Evolutionary conservation across 2,329 filamentous ascomycete genomes (phyloP).

Genomic region (Penicillium sp.): DNA sequence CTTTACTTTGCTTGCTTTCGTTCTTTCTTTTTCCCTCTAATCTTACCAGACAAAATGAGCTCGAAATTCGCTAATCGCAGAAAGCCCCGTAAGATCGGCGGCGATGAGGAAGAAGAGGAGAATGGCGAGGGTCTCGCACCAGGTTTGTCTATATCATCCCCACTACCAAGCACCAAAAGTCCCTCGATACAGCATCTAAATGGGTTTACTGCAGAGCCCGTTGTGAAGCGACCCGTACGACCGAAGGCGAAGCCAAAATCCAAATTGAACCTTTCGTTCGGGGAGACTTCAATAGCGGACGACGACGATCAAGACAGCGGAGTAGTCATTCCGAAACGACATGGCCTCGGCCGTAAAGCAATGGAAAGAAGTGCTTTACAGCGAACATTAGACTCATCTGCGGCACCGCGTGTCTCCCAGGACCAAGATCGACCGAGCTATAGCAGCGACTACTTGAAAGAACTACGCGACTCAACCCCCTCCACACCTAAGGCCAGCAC

Average conservation of each 20-base stretch:
- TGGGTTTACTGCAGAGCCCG: constrained; percentile 36
- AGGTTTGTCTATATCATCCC: constrained; percentile 45
- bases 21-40: not conserved
- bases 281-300: constrained; percentile 60
- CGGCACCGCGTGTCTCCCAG: constrained; percentile 58
- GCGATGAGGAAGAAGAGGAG: constrained; percentile 69
- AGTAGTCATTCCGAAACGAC: constrained; percentile 62
- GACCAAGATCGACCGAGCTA: constrained; percentile 78
- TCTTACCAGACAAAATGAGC: constrained; percentile 51
- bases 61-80: constrained; percentile 60
- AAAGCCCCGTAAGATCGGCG: constrained; percentile 78
- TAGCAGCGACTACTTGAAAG: constrained; percentile 82
- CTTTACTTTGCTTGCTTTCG: constrained; percentile 5
- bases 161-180: not conserved
- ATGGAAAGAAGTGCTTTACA: constrained; percentile 69
- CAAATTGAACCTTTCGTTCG: constrained; percentile 77
- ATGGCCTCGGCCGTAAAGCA: constrained; percentile 65
- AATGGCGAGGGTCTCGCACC: constrained; percentile 36
- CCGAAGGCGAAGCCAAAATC: constrained; percentile 70
- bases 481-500: constrained; percentile 68
- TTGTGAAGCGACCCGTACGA: constrained; percentile 57
- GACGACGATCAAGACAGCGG: constrained; percentile 59
- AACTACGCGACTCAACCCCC: constrained; percentile 83
- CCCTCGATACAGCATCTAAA: not conserved
- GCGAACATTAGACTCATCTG: constrained; percentile 54